Conservation (phyloP, 2,329 filamentous ascomycete species). For the Talaromyces amestolkiae region DNA sequence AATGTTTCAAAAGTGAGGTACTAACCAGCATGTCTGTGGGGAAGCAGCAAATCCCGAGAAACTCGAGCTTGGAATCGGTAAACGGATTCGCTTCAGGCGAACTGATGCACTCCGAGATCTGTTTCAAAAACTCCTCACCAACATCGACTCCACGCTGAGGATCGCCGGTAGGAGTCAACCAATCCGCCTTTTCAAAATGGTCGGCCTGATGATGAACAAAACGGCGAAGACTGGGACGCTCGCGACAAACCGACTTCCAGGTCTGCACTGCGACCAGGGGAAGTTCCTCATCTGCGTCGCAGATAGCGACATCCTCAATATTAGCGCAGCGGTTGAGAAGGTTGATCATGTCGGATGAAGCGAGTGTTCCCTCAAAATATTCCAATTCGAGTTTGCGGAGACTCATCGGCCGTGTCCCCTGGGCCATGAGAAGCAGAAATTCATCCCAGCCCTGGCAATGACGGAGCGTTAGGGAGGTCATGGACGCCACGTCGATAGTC, state of each 20-base stretch:
- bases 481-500: background rate
- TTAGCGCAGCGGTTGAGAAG: background rate
- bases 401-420: background rate
- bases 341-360: background rate
- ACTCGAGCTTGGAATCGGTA: constrained; percentile 1
- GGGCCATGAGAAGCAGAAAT: background rate
- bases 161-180: background rate
- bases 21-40: constrained; percentile 6
- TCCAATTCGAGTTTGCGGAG: constrained; percentile 8
- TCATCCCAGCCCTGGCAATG: constrained; percentile 5
- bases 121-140: background rate
- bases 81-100: constrained; percentile 5
- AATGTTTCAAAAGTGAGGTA: no score
- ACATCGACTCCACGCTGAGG: background rate
- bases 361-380: background rate
- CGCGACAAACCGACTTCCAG: background rate
- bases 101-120: background rate
- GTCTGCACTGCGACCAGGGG: background rate
- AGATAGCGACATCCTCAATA: constrained; percentile 3
- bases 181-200: background rate
- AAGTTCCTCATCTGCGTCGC: background rate
- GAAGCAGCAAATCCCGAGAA: constrained; percentile 6
- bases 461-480: background rate
- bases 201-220: constrained; percentile 5
- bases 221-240: background rate